Conservation (phyloP, 148 eudicot species). For the Rhododendron simsii region DNA sequence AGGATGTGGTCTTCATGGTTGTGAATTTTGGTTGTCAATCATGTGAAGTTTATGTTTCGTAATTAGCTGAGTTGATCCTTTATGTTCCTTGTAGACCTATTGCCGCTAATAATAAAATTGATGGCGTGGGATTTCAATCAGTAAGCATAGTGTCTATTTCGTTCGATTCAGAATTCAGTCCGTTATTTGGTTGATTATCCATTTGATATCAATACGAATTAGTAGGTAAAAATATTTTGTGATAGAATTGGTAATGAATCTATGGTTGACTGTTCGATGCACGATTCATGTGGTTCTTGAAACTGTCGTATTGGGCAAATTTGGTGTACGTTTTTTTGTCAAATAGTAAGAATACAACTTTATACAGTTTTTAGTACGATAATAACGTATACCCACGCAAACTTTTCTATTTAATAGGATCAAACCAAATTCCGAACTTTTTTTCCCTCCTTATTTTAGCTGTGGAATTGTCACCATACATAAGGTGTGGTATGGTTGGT, state of each 20-base stretch:
- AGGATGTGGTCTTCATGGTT: background rate
- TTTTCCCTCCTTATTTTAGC: too few species aligned
- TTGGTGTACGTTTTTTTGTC: background rate
- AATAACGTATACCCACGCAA: background rate
- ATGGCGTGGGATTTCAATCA: background rate
- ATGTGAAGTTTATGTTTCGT: background rate
- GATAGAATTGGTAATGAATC: background rate
- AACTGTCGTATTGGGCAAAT: background rate
- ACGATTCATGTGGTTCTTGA: background rate
- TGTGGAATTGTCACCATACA: too few species aligned
- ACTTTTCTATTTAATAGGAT: background rate
- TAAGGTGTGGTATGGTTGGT: too few species aligned
- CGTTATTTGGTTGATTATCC: background rate
- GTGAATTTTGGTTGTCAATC: background rate
- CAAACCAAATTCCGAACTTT: too few species aligned
- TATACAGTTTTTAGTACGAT: too few species aligned
- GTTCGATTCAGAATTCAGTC: background rate
- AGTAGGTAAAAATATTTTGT: background rate
- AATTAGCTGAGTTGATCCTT: background rate
- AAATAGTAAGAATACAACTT: background rate
- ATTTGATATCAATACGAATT: background rate
- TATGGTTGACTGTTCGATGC: background rate
- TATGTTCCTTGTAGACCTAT: background rate
- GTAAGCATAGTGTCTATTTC: background rate
- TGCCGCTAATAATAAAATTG: background rate